Evolutionary conservation across 1,139 yeast species (phyloP).

Genomic region (Suhomyces maxii): DNA sequence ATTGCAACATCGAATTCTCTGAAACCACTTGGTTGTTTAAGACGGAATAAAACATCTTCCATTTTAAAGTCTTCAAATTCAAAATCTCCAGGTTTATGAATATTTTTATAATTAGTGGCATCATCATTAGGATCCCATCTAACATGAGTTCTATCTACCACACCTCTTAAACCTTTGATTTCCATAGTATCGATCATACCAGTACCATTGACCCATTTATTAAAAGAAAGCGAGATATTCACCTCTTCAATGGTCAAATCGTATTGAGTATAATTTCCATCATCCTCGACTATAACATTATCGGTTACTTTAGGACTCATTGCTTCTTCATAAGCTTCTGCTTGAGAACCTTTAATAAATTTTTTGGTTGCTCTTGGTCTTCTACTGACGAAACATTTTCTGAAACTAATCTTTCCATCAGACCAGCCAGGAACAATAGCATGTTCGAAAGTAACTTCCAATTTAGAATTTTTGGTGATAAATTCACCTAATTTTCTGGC

Average conservation of each 20-base stretch:
- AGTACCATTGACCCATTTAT: slow-evolving; percentile 85
- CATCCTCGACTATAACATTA: slow-evolving; percentile 51
- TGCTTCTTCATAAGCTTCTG: slow-evolving; percentile 57
- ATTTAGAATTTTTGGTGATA: slow-evolving; percentile 80
- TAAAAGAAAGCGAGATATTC: slow-evolving; percentile 73
- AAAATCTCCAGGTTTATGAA: slow-evolving; percentile 84
- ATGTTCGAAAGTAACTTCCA: slow-evolving; percentile 85
- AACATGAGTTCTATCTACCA: slow-evolving; percentile 87
- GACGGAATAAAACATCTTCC: slow-evolving; percentile 81
- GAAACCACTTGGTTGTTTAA: slow-evolving; percentile 77
- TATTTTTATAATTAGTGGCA: slow-evolving; percentile 75
- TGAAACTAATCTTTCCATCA: slow-evolving; percentile 80
- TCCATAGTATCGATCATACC: slow-evolving; percentile 85
- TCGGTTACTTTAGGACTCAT: slow-evolving; percentile 24
- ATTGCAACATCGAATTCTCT: slow-evolving; percentile 85
- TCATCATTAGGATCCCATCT: slow-evolving; percentile 80
- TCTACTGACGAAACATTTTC: slow-evolving; percentile 82
- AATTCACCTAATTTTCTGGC: slow-evolving; percentile 81
- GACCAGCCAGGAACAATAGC: slow-evolving; percentile 97
- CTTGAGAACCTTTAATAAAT: slow-evolving; percentile 74
- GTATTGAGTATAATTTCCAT: slow-evolving; percentile 94
- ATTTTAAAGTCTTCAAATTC: slow-evolving; percentile 80
- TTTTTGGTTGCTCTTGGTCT: slow-evolving; percentile 62
- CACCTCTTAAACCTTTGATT: slow-evolving; percentile 84
- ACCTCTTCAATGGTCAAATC: slow-evolving; percentile 88